These are phyloP conservation scores for Amphirosellinia nigrospora DNA, from an alignment of 495 filamentous ascomycete species.

Conservation along the genomic window DNA sequence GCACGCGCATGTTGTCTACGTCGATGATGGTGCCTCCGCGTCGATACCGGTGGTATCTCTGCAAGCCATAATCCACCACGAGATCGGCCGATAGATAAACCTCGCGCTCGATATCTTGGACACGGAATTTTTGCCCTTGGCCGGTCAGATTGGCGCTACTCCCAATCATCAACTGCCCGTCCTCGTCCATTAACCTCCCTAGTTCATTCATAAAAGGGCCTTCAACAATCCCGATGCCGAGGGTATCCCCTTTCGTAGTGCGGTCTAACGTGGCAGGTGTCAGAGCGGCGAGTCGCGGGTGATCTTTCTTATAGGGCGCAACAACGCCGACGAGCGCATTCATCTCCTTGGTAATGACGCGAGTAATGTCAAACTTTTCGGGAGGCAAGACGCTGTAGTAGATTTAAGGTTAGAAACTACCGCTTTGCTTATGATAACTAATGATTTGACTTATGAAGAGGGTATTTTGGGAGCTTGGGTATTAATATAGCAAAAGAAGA, in stretches of 20 bases:
- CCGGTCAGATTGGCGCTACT: slow-evolving; percentile 31
- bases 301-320: neutral
- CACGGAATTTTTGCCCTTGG: neutral
- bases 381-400: slow-evolving; percentile 24
- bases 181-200: neutral
- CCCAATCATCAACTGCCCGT: slow-evolving; percentile 34
- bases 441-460: no score
- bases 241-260: slow-evolving; percentile 33
- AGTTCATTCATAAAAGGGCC: slow-evolving; percentile 34
- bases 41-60: neutral
- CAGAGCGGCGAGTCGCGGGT: slow-evolving; percentile 9
- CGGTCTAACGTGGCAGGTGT: slow-evolving; percentile 15
- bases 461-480: no score
- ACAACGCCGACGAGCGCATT: slow-evolving; percentile 29
- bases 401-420: no score
- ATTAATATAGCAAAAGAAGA: no score
- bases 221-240: slow-evolving; percentile 31
- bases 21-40: slow-evolving; percentile 32
- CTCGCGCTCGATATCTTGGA: slow-evolving; percentile 14
- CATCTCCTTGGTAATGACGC: slow-evolving; percentile 36
- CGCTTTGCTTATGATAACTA: no score
- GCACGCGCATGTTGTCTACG: slow-evolving; percentile 33
- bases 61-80: neutral
- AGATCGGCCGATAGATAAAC: neutral
- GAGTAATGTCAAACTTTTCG: slow-evolving; percentile 35